Evolutionary conservation across 179 eudicot species (phyloP).

Genomic region (Corrigiola litoralis): DNA sequence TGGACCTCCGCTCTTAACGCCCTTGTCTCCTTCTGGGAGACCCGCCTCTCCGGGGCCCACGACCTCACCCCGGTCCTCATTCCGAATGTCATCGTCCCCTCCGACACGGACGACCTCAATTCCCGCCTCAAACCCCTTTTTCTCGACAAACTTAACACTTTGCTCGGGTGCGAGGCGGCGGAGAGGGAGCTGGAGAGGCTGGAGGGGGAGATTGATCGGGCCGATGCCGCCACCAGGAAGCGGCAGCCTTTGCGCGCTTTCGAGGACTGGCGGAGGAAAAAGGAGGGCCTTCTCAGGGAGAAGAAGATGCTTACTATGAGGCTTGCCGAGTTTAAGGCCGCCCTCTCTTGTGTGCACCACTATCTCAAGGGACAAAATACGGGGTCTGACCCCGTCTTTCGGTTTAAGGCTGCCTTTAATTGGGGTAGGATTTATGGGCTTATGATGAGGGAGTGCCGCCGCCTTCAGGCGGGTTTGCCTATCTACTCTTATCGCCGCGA

Average conservation of each 20-base stretch:
- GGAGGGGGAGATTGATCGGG: slow-evolving; percentile 9
- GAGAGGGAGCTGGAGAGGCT: slow-evolving; percentile 15
- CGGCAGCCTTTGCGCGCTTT: neutral
- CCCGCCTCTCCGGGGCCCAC: slow-evolving; percentile 13
- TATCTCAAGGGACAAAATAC: slow-evolving; percentile 13
- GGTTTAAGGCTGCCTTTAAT: slow-evolving; percentile 16
- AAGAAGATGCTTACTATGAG: slow-evolving; percentile 22
- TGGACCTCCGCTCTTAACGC: slow-evolving; percentile 28
- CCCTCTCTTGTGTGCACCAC: slow-evolving; percentile 18
- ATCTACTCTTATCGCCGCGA: slow-evolving; percentile 39
- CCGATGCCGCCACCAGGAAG: slow-evolving; percentile 9
- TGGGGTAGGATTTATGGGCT: slow-evolving; percentile 34
- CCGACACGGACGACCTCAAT: slow-evolving; percentile 31
- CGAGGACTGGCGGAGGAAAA: slow-evolving; percentile 10
- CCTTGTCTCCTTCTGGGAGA: slow-evolving; percentile 28
- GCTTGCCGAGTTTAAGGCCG: slow-evolving; percentile 28
- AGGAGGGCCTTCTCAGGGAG: slow-evolving; percentile 15
- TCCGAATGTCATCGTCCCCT: slow-evolving; percentile 25
- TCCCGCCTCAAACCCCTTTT: slow-evolving; percentile 29
- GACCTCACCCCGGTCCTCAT: slow-evolving; percentile 16
- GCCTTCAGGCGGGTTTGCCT: slow-evolving; percentile 41
- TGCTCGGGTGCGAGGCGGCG: slow-evolving; percentile 22
- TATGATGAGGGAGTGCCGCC: slow-evolving; percentile 34
- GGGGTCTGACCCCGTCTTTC: slow-evolving; percentile 7
- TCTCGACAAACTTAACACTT: slow-evolving; percentile 8